A percentile compares a stretch with the other conserved stretches of the same genome.
Conservation (phyloP, 1,284 basidiomycete genomes). For the Ganoderma meredithae region DNA sequence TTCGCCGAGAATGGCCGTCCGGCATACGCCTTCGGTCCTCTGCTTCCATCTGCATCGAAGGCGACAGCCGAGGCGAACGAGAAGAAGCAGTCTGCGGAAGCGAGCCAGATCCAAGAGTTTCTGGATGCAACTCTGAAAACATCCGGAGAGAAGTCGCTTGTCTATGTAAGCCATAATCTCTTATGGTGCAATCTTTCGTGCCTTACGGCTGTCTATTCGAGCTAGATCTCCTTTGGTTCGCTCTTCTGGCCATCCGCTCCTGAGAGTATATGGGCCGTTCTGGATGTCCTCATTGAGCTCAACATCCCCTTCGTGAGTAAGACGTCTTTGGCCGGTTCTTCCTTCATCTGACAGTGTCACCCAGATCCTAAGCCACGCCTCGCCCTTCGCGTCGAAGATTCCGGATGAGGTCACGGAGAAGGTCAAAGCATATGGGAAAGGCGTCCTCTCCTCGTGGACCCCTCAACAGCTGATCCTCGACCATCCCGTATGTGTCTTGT, state of each 20-base stretch:
- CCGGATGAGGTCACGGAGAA: slow-evolving; percentile 32
- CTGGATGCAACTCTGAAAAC: slow-evolving; percentile 27
- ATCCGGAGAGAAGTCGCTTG: slow-evolving; percentile 31
- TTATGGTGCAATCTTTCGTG: no score
- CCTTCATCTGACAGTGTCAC: no score
- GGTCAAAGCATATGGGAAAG: slow-evolving; percentile 30
- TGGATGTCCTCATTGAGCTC: slow-evolving; percentile 33
- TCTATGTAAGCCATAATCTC: slow-evolving; percentile 33
- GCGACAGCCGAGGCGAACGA: slow-evolving; percentile 19
- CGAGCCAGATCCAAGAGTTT: slow-evolving; percentile 30
- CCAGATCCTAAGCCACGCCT: slow-evolving; percentile 36
- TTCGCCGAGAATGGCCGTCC: slow-evolving; percentile 27
- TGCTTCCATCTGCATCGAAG: slow-evolving; percentile 23
- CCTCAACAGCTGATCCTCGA: slow-evolving; percentile 37
- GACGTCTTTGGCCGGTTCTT: no score
- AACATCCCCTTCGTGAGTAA: slow-evolving; percentile 32
- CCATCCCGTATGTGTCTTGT: slow-evolving; percentile 30
- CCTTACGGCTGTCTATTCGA: background rate
- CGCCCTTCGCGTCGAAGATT: slow-evolving; percentile 22
- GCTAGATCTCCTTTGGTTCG: slow-evolving; percentile 33
- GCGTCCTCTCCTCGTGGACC: slow-evolving; percentile 32
- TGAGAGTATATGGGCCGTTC: slow-evolving; percentile 30
- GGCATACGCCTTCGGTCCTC: slow-evolving; percentile 28
- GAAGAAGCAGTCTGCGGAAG: slow-evolving; percentile 25
- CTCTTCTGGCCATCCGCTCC: slow-evolving; percentile 32